A percentile compares a stretch with the other conserved stretches of the same genome.
Conservation (phyloP, 345 rosid species). For the Brassica cretica region DNA sequence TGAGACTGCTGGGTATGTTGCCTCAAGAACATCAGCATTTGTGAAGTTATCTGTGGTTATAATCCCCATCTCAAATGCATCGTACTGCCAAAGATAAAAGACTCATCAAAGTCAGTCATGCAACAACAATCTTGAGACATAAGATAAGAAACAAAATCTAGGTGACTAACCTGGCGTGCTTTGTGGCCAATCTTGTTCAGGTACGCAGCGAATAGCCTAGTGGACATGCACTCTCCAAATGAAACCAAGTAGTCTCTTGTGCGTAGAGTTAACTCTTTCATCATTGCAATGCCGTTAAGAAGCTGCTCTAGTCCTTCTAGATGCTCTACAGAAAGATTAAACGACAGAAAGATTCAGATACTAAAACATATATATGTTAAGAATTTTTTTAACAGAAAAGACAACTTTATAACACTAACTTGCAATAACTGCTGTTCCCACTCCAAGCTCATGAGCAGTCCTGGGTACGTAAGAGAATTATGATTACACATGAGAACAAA, state of each 20-base stretch:
- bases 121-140: neutral
- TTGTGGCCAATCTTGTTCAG: slow-evolving; percentile 4
- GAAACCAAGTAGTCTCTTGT: slow-evolving; percentile 17
- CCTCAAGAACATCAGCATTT: slow-evolving; percentile 6
- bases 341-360: neutral
- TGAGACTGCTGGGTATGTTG: slow-evolving; percentile 11
- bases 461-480: neutral
- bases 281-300: slow-evolving; percentile 9
- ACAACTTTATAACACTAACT: neutral
- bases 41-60: slow-evolving; percentile 14
- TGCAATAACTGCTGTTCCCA: slow-evolving; percentile 11
- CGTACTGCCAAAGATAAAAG: neutral
- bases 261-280: slow-evolving; percentile 14
- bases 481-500: neutral
- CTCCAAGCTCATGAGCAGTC: slow-evolving; percentile 16
- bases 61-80: slow-evolving; percentile 13
- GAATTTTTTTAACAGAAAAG: neutral
- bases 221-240: slow-evolving; percentile 18
- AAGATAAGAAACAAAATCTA: neutral
- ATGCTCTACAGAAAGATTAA: neutral
- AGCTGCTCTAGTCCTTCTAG: slow-evolving; percentile 16
- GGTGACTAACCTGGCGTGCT: slow-evolving; percentile 1
- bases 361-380: neutral
- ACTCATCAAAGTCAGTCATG: neutral
- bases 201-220: slow-evolving; percentile 9